These are phyloP conservation scores for Trichoderma sp. DNA, from an alignment of 2,329 filamentous ascomycete genomes.

Conservation along the genomic window DNA sequence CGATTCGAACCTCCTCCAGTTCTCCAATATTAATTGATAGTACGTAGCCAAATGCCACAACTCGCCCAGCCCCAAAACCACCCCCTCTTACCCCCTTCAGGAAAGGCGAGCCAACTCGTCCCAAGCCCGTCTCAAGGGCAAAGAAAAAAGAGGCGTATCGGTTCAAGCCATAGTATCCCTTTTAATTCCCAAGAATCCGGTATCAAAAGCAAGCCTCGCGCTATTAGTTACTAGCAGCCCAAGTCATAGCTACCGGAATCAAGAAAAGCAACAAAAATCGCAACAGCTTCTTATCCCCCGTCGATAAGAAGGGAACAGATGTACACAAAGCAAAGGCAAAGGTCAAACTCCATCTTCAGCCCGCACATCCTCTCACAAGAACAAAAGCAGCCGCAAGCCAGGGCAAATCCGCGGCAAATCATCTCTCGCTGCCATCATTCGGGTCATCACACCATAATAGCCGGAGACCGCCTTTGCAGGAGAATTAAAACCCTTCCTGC, in stretches of 20 bases:
- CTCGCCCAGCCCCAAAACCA: too few species aligned
- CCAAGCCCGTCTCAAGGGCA: not conserved
- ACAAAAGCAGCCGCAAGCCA: not conserved
- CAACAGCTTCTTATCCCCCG: not conserved
- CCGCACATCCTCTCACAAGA: not conserved
- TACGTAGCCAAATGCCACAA: too few species aligned
- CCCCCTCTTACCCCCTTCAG: too few species aligned
- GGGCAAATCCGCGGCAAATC: not conserved
- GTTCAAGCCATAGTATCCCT: not conserved
- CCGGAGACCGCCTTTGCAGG: conserved; percentile 9
- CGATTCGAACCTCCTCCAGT: too few species aligned
- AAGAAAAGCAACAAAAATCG: not conserved
- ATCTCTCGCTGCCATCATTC: not conserved
- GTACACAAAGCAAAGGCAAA: too few species aligned
- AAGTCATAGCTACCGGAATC: not conserved
- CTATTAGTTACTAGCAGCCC: too few species aligned
- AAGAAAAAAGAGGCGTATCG: not conserved
- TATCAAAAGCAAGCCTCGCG: not conserved
- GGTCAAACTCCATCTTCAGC: not conserved
- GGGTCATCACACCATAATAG: conserved; percentile 8
- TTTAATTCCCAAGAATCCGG: conserved; percentile 10
- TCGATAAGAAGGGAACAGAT: not conserved
- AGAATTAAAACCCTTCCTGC: not conserved
- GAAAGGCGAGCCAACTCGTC: not conserved
- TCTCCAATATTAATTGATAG: too few species aligned